phyloP scores from a whole-genome alignment of 208 protist species.

The Leishmania lainsoni region DNA sequence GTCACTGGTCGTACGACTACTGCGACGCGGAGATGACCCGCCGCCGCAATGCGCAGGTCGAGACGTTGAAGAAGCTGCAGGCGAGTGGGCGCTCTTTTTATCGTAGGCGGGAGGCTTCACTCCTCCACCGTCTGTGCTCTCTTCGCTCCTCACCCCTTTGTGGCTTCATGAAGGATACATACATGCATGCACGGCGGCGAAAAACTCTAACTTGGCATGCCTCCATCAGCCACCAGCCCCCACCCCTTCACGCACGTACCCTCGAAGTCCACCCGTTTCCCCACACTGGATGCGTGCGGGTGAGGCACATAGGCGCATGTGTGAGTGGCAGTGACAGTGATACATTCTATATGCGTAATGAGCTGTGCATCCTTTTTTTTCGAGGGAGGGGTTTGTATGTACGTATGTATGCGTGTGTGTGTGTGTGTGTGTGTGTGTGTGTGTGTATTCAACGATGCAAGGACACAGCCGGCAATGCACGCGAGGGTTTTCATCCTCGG shows the following conservation, averaged over 20 bases:
- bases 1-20: constrained; percentile 75
- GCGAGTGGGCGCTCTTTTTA: constrained; percentile 71
- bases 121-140: not conserved
- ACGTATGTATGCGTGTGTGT: not conserved
- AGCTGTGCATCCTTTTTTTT: not conserved
- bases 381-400: not conserved
- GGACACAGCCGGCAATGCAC: not conserved
- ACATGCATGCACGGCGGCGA: too few species aligned
- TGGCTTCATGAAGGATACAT: not conserved
- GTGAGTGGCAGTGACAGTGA: not conserved
- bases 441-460: not conserved
- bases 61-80: constrained; percentile 56
- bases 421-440: not conserved
- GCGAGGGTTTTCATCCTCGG: not conserved
- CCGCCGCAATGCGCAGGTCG: constrained; percentile 49
- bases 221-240: too few species aligned
- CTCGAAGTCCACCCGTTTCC: not conserved
- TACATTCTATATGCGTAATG: not conserved
- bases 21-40: constrained; percentile 52
- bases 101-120: not conserved
- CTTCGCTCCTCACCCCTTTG: not conserved
- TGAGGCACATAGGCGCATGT: not conserved
- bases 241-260: too few species aligned
- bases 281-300: not conserved
- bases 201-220: not conserved